Percentiles rank a stretch among this genome's conserved stretches.
Evolutionary conservation across 148 eudicot genomes (phyloP).

Genomic region (Heliosperma pusillum): DNA sequence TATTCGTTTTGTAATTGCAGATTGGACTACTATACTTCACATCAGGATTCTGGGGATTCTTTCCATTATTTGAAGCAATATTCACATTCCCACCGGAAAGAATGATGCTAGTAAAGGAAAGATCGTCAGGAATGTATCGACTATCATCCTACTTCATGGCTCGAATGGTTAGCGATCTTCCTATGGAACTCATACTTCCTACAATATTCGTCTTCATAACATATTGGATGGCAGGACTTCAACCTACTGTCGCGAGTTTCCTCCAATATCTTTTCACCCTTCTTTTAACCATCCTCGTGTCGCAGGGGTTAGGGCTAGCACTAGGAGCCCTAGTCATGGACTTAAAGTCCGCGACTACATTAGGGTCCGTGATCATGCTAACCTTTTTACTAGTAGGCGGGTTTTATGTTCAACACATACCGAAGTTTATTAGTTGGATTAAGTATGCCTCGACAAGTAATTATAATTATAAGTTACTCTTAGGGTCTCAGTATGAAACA

Average conservation of each 20-base stretch:
- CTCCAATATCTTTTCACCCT: constrained; percentile 37
- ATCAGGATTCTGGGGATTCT: constrained; percentile 74
- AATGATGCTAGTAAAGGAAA: constrained; percentile 56
- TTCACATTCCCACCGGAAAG: constrained; percentile 83
- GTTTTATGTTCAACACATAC: constrained; percentile 72
- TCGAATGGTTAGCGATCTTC: constrained; percentile 49
- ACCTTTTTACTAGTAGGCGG: constrained; percentile 59
- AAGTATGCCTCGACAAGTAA: constrained; percentile 50
- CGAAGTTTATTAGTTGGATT: constrained; percentile 65
- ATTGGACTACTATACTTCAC: constrained; percentile 71
- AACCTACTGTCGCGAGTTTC: constrained; percentile 37
- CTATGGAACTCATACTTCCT: constrained; percentile 79
- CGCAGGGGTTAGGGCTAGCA: constrained; percentile 84
- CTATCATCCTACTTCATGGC: constrained; percentile 75
- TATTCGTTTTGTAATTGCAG: constrained; percentile 34
- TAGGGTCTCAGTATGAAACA: constrained; percentile 56
- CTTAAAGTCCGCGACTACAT: constrained; percentile 49
- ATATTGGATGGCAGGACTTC: constrained; percentile 82
- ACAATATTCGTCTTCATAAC: constrained; percentile 45
- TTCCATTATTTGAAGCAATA: constrained; percentile 62
- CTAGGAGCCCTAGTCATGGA: constrained; percentile 73
- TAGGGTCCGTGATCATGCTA: constrained; percentile 68
- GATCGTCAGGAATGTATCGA: constrained; percentile 80
- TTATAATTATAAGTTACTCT: constrained; percentile 56
- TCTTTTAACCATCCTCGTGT: constrained; percentile 48